A percentile compares a stretch with the other conserved stretches of the same genome.
Evolutionary conservation across 2,329 filamentous ascomycete genomes (phyloP).

Genomic region (Nigrospora osmanthi): DNA sequence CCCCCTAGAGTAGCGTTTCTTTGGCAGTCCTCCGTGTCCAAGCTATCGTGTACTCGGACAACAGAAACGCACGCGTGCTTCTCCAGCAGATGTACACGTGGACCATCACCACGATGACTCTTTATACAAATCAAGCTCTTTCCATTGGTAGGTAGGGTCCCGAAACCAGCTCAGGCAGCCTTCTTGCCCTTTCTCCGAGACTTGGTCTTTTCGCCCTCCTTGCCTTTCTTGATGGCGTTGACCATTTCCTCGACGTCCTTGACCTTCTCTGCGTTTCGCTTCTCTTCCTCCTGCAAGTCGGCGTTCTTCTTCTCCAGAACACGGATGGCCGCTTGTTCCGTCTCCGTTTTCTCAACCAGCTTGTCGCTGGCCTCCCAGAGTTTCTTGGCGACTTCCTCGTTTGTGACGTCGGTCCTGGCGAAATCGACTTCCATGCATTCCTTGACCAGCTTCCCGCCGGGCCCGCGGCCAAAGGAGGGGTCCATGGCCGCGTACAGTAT

Average conservation of each 20-base stretch:
- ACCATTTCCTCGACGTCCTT: conserved; percentile 18
- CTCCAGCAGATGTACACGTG: no score
- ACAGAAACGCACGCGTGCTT: no score
- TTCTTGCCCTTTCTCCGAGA: conserved; percentile 23
- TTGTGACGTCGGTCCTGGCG: conserved; percentile 64
- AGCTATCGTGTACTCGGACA: no score
- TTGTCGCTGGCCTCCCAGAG: conserved; percentile 87
- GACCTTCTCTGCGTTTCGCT: conserved; percentile 20
- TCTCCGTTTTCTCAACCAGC: conserved; percentile 75
- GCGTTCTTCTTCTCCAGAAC: conserved; percentile 29
- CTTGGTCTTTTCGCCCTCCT: conserved; percentile 22
- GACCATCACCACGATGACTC: no score
- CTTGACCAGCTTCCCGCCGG: conserved; percentile 71
- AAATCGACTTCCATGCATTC: conserved; percentile 76
- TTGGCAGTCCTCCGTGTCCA: no score
- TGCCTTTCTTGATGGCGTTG: conserved; percentile 23
- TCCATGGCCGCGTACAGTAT: conserved; percentile 86
- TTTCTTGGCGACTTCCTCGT: conserved; percentile 73
- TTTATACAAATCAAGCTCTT: no score
- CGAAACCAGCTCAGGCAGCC: conserved; percentile 8
- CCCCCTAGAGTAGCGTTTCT: no score
- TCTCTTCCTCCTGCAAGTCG: conserved; percentile 22
- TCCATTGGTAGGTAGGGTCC: no score
- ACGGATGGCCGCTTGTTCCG: conserved; percentile 54
- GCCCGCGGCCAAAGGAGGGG: conserved; percentile 52